phyloP scores from a whole-genome alignment of 257 asterid species.

The Nicotiana paniculata region DNA sequence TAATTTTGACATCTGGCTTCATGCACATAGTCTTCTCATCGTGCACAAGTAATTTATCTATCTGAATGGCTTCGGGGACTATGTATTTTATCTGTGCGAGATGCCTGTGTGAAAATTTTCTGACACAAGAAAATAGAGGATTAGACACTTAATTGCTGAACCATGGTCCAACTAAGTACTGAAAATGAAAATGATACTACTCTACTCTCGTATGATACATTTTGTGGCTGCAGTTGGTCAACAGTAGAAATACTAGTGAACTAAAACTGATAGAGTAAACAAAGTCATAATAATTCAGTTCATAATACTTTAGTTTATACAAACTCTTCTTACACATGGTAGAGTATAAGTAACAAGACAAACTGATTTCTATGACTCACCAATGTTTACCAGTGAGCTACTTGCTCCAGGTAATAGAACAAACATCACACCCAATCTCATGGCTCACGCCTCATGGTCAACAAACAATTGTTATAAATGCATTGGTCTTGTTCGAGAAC shows the following conservation, averaged over 20 bases:
- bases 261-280: not conserved
- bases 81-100: constrained; percentile 71
- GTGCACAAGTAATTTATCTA: constrained; percentile 62
- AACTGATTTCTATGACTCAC: not conserved
- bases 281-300: not conserved
- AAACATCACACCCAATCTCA: not conserved
- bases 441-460: not conserved
- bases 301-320: not conserved
- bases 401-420: not conserved
- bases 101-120: constrained; percentile 50
- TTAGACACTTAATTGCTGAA: not conserved
- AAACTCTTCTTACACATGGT: not conserved
- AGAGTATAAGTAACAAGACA: not conserved
- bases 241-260: not conserved
- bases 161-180: not conserved
- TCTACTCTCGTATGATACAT: not conserved
- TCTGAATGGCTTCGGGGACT: constrained; percentile 75
- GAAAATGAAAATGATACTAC: not conserved
- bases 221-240: not conserved
- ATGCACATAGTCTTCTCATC: constrained; percentile 65
- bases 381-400: not conserved
- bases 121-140: constrained; percentile 22
- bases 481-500: not conserved
- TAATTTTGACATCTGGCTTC: constrained; percentile 53
- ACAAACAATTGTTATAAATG: not conserved